Conservation (phyloP, 768 basidiomycete species). For the Amanita muscaria region DNA sequence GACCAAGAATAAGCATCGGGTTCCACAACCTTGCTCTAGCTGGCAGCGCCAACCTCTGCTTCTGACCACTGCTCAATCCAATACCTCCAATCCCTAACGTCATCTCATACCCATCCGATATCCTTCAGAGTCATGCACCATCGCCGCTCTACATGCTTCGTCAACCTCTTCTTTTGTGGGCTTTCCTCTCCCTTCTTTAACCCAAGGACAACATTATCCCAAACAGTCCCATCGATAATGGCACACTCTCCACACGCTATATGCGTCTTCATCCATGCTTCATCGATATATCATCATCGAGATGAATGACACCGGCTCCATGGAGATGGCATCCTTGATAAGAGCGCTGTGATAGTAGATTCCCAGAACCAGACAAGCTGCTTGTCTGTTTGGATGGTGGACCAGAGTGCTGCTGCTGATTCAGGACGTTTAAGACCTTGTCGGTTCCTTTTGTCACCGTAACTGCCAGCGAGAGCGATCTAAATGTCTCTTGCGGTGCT, state of each 20-base stretch:
- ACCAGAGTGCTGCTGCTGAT: too few relatives aligned
- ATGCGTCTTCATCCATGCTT: conserved; percentile 54
- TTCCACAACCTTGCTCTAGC: conserved; percentile 81
- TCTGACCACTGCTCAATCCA: conserved; percentile 84
- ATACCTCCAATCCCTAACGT: conserved; percentile 66
- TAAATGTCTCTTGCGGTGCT: too few relatives aligned
- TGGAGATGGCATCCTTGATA: conserved; percentile 62
- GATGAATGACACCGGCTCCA: conserved; percentile 54
- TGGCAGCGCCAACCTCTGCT: conserved; percentile 82
- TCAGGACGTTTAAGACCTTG: too few relatives aligned
- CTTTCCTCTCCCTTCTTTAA: conserved; percentile 33
- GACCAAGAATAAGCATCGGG: conserved; percentile 88
- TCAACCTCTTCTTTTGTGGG: conserved; percentile 65
- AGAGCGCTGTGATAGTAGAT: conserved; percentile 76
- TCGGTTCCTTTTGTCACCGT: too few relatives aligned
- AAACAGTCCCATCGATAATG: conserved; percentile 70
- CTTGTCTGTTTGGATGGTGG: too few relatives aligned
- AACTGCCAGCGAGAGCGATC: too few relatives aligned
- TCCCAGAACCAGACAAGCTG: conserved; percentile 83
- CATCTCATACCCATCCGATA: conserved; percentile 84
- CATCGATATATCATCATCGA: conserved; percentile 80
- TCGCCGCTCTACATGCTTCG: conserved; percentile 72
- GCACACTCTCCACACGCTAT: conserved; percentile 66
- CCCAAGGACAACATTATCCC: conserved; percentile 83
- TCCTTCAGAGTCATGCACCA: conserved; percentile 80